Evolutionary conservation across 352 stramenopile species (phyloP).

Genomic region (Globisporangium spiculum): DNA sequence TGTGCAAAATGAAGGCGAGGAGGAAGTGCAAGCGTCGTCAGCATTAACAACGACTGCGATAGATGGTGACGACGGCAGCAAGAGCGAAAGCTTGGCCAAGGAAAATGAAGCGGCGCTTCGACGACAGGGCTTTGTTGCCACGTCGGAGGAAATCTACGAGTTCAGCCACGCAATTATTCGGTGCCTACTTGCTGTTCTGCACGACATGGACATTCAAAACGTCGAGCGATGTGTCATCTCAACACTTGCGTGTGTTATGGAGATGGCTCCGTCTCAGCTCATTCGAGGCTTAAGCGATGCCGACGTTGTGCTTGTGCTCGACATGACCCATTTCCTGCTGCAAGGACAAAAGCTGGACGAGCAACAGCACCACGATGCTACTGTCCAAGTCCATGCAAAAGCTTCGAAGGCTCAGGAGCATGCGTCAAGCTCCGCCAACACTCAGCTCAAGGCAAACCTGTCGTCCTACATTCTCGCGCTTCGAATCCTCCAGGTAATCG

Average conservation of each 20-base stretch:
- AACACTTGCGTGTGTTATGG: constrained; percentile 61
- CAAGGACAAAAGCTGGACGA: constrained; percentile 32
- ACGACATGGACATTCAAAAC: constrained; percentile 64
- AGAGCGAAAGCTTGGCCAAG: background rate
- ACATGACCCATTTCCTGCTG: constrained; percentile 66
- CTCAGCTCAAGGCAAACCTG: constrained; percentile 37
- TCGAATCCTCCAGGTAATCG: constrained; percentile 67
- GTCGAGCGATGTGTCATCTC: constrained; percentile 61
- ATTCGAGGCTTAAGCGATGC: constrained; percentile 43
- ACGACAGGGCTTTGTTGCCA: constrained; percentile 24
- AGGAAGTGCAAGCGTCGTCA: background rate
- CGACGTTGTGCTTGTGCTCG: constrained; percentile 63
- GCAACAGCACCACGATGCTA: background rate
- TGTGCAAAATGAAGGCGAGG: constrained; percentile 16
- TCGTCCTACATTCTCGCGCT: constrained; percentile 67
- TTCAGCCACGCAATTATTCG: constrained; percentile 47
- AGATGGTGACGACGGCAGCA: too few relatives aligned
- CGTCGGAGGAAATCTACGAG: constrained; percentile 36
- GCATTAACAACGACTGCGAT: background rate
- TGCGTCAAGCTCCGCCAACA: background rate
- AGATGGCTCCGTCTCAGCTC: constrained; percentile 66
- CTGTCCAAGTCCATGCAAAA: background rate
- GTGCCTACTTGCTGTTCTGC: constrained; percentile 50
- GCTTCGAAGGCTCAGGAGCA: background rate
- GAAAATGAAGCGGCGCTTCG: constrained; percentile 18